Percentiles rank a stretch among this genome's conserved stretches.
phyloP scores from a whole-genome alignment of 192 early-diverging fungal genomes.

The Geranomyces variabilis region DNA sequence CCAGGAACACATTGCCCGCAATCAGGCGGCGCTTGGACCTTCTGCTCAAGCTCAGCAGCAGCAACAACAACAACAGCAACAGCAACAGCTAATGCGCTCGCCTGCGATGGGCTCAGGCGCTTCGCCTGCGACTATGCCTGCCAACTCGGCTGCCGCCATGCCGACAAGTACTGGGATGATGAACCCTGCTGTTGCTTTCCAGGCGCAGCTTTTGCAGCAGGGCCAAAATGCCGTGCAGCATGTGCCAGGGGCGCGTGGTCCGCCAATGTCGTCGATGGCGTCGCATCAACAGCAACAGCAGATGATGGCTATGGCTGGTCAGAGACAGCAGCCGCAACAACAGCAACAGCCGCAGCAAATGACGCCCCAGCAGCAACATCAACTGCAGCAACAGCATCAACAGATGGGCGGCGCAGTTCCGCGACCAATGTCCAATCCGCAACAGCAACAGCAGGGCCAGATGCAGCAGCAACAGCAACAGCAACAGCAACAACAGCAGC shows the following conservation, averaged over 20 bases:
- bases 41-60: conserved; percentile 8
- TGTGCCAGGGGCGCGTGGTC: neutral
- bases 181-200: neutral
- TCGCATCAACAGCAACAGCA: neutral
- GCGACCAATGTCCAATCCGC: neutral
- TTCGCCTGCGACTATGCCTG: too few relatives aligned
- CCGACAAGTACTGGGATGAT: neutral
- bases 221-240: conserved; percentile 1
- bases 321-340: conserved; percentile 4
- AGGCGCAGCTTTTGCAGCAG: conserved; percentile 4
- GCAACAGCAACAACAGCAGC: conserved; percentile 12
- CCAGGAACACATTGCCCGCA: conserved; percentile 25
- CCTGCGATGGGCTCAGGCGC: neutral
- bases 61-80: neutral
- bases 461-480: neutral
- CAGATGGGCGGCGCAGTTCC: neutral
- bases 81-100: neutral
- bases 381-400: conserved; percentile 7
- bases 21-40: conserved; percentile 25
- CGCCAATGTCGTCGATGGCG: conserved; percentile 9
- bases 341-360: conserved; percentile 1
- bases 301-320: neutral
- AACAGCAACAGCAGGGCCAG: neutral
- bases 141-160: too few relatives aligned
- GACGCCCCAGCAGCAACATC: conserved; percentile 13